These are phyloP conservation scores for Xylaria digitata DNA, from an alignment of 2,329 filamentous ascomycete species.

Conservation along the genomic window DNA sequence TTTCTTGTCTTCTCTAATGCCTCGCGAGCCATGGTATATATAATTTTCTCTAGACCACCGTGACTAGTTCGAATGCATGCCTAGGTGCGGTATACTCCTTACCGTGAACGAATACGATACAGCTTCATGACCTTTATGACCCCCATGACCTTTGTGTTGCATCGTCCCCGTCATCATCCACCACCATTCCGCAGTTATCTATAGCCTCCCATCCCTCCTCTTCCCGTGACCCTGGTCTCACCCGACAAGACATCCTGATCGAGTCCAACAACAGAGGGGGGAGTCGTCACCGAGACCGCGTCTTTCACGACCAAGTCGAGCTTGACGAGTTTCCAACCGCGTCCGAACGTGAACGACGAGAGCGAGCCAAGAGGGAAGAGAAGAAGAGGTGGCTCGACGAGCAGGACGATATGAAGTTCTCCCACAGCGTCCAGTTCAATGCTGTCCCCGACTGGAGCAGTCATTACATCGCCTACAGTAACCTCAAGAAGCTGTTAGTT, in stretches of 20 bases:
- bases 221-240: constrained; percentile 42
- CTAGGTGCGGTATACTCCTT: neutral
- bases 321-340: constrained; percentile 53
- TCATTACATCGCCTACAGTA: constrained; percentile 98
- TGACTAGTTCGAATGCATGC: constrained; percentile 11
- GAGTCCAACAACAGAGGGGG: constrained; percentile 47
- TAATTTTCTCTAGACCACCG: constrained; percentile 11
- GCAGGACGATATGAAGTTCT: constrained; percentile 97
- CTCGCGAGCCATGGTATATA: constrained; percentile 23
- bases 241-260: constrained; percentile 40
- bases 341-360: constrained; percentile 43
- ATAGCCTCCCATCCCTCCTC: constrained; percentile 47
- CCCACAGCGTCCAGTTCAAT: constrained; percentile 99
- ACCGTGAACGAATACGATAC: constrained; percentile 6
- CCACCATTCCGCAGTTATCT: constrained; percentile 46
- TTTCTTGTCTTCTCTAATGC: neutral
- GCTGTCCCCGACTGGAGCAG: constrained; percentile 99
- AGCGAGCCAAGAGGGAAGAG: constrained; percentile 62
- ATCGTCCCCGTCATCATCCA: constrained; percentile 32
- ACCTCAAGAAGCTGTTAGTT: constrained; percentile 96
- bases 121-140: neutral
- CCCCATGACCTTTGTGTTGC: neutral
- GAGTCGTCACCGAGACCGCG: constrained; percentile 37
- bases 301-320: constrained; percentile 42
- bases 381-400: constrained; percentile 78